Conservation (phyloP, 805 yeast genomes). For the Middelhovenomyces tepae region DNA sequence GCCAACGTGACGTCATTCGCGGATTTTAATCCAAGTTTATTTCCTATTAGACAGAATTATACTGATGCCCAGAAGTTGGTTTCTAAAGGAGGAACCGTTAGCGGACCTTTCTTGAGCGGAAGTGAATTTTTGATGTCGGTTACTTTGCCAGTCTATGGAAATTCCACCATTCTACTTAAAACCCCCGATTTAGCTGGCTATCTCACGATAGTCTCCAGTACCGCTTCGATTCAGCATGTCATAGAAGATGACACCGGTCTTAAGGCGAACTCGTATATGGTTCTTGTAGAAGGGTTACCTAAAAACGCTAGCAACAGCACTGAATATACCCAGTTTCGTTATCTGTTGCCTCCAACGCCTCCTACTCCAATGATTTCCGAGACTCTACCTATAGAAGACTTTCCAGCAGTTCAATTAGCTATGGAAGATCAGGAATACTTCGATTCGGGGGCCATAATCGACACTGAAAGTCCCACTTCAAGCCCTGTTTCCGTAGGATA, state of each 20-base stretch:
- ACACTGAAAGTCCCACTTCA: slow-evolving; percentile 31
- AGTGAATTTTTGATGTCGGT: slow-evolving; percentile 54
- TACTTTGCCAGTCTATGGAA: slow-evolving; percentile 67
- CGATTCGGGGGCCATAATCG: slow-evolving; percentile 41
- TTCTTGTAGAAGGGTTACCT: slow-evolving; percentile 14
- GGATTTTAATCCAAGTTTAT: not conserved
- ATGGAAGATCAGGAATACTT: slow-evolving; percentile 1
- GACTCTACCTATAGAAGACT: not conserved
- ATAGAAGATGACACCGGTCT: slow-evolving; percentile 36
- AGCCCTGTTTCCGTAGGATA: slow-evolving; percentile 48
- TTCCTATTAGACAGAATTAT: slow-evolving; percentile 1
- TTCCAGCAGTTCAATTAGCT: slow-evolving; percentile 2
- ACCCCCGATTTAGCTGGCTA: slow-evolving; percentile 60
- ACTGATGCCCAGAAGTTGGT: too few relatives aligned
- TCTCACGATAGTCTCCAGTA: slow-evolving; percentile 48
- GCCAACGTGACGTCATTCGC: slow-evolving; percentile 12
- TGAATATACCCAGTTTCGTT: slow-evolving; percentile 13
- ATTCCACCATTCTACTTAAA: slow-evolving; percentile 57
- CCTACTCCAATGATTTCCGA: slow-evolving; percentile 18
- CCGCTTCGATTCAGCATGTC: slow-evolving; percentile 35
- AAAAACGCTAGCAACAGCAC: slow-evolving; percentile 17
- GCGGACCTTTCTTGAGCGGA: slow-evolving; percentile 55
- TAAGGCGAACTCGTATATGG: slow-evolving; percentile 21
- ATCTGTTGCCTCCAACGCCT: slow-evolving; percentile 20
- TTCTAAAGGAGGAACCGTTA: slow-evolving; percentile 41